Evolutionary conservation across 208 protist genomes (phyloP).

Genomic region (Leishmania arabica): DNA sequence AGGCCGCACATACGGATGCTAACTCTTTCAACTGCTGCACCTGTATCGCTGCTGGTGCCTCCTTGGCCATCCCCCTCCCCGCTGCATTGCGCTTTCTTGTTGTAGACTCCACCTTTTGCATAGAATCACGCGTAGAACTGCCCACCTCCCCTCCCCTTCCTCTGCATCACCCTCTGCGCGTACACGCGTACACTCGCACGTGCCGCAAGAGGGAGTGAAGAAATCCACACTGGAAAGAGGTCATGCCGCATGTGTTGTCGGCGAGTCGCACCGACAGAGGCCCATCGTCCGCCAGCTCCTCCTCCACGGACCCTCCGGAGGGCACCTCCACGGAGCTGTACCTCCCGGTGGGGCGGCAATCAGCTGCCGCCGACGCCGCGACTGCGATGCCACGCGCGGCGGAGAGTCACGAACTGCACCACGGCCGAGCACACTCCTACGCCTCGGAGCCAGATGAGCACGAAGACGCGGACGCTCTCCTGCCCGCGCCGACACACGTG

Average conservation of each 20-base stretch:
- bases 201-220: neutral
- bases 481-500: constrained; percentile 11
- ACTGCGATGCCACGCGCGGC: neutral
- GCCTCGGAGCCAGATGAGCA: constrained; percentile 18
- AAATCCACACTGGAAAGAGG: neutral
- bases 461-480: constrained; percentile 13
- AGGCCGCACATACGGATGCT: neutral
- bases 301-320: constrained; percentile 25
- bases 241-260: neutral
- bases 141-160: neutral
- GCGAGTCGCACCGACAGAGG: neutral
- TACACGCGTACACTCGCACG: neutral
- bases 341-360: neutral
- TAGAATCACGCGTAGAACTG: neutral
- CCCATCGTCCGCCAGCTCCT: constrained; percentile 8
- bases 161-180: neutral
- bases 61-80: neutral
- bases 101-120: neutral
- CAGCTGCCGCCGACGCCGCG: neutral
- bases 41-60: neutral
- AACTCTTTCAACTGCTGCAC: neutral
- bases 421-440: constrained; percentile 27
- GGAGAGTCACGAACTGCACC: constrained; percentile 11
- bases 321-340: constrained; percentile 31
- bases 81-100: neutral